Evolutionary conservation across 441 rosid genomes (phyloP), one percentile per base, ranked within the genome.

Genomic region (Gossypium gossypioides): DNA sequence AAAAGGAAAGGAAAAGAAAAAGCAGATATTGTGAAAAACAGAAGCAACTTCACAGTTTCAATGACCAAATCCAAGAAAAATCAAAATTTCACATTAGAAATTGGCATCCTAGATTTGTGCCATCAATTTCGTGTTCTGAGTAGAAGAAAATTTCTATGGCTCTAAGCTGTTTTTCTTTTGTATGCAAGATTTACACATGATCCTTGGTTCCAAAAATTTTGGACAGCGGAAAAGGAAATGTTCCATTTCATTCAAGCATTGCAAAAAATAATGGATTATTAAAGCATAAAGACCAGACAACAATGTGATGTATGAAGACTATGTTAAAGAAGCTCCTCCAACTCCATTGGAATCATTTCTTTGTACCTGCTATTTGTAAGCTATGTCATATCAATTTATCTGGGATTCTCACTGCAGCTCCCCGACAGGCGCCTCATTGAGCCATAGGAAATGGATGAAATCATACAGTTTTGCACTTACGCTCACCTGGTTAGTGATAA

Each of bases 341-440:
- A 72, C 72, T 74, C 19, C 46, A 29, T 42, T 69, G 73, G 73
- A 69, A 74, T 75, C 70, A 21, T 72, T 19, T 24, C 37, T 24
- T 55, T 57, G 34, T 57, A 57, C 62, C 37, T 57, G 62, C 62
- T 57, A 72, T 42, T 70, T 77, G 69, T 69, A 25, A 34, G 34
- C 52, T 69, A 67, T 54, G 32, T 76, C 42, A 65, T 34, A 72
- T 25, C 48, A 24, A 37, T 13, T 56, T 3, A 19, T 2, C n/a
- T 13, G 6, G 2, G 18, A 12, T 59, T 16, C 74, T 84, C 77
- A 95, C 66, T 85, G 93, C 84, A 95, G 73, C 81, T 95, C 98
- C 62, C 99, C 98, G 3, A 95, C 98, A 0, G 99, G 98, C 1
- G 98, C 99, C 82, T 95, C 99, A 2, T 95, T 95, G 76, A 95